Percentiles rank a stretch among this genome's conserved stretches.
phyloP scores from a whole-genome alignment of 805 yeast genomes.

The Citeromyces matritensis region DNA sequence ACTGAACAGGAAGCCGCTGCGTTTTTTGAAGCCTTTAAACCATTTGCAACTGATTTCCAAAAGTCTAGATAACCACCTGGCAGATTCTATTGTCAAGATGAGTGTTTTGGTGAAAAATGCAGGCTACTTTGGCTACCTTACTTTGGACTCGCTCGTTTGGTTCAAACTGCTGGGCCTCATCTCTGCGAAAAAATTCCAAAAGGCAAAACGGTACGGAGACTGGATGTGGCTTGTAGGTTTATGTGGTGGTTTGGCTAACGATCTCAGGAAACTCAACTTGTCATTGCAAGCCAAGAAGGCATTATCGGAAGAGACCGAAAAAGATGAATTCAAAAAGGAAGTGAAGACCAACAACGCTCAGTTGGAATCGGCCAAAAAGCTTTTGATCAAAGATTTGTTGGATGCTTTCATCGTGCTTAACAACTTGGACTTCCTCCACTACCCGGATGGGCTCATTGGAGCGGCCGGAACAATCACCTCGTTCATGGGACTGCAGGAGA shows the following conservation, averaged over 20 bases:
- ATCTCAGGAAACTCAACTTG: constrained; percentile 36
- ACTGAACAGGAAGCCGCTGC: constrained; percentile 65
- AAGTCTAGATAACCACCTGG: constrained; percentile 54
- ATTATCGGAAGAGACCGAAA: constrained; percentile 8
- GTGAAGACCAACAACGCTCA: constrained; percentile 17
- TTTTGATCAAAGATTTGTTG: constrained; percentile 59
- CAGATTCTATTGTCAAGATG: constrained; percentile 38
- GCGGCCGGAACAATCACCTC: constrained; percentile 78
- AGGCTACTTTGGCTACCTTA: constrained; percentile 46
- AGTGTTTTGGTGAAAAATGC: constrained; percentile 40
- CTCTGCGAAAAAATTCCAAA: constrained; percentile 20
- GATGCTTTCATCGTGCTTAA: constrained; percentile 68
- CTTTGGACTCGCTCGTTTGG: constrained; percentile 51
- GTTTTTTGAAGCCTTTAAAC: constrained; percentile 69
- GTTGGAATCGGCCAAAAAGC: constrained; percentile 30
- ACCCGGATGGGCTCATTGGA: constrained; percentile 72
- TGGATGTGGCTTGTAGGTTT: constrained; percentile 72
- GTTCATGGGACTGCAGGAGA: constrained; percentile 56
- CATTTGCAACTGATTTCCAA: constrained; percentile 57
- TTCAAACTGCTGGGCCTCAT: constrained; percentile 42
- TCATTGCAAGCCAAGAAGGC: constrained; percentile 19
- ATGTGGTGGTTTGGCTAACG: constrained; percentile 43
- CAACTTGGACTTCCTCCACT: constrained; percentile 40
- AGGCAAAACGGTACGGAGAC: constrained; percentile 41
- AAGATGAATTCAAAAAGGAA: constrained; percentile 18